Conservation (phyloP, 176 grass and related monocot genomes). For the Tillandsia fasciculata region DNA sequence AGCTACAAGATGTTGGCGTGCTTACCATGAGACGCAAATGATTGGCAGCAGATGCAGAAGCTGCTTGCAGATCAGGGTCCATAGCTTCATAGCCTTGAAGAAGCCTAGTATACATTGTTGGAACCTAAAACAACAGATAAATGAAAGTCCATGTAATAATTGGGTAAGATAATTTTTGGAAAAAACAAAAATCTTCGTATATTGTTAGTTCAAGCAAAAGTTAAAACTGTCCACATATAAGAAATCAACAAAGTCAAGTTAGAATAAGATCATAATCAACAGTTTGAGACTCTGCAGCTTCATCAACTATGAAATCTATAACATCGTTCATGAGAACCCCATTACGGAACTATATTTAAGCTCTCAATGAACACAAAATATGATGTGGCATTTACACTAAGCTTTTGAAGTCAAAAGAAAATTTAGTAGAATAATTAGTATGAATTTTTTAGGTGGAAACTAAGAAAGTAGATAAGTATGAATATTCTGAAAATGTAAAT, state of each 20-base stretch:
- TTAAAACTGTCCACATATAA: background rate
- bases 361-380: no score
- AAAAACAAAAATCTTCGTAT: background rate
- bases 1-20: background rate
- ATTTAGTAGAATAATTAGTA: background rate
- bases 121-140: conserved; percentile 50
- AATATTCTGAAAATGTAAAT: background rate
- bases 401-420: no score
- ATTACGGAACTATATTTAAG: no score
- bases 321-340: no score
- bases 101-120: conserved; percentile 83
- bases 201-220: background rate
- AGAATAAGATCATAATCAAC: no score
- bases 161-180: background rate
- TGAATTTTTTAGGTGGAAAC: background rate
- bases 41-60: conserved; percentile 65
- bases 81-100: conserved; percentile 87
- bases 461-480: background rate
- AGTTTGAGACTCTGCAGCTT: background rate
- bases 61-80: conserved; percentile 59
- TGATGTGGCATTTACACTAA: no score
- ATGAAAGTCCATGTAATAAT: conserved; percentile 20
- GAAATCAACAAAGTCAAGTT: no score
- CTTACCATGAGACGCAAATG: conserved; percentile 89
- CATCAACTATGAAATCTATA: background rate